These are phyloP conservation scores for Immersiporthe knoxdaviesiana DNA, from an alignment of 2,329 filamentous ascomycete species.

Conservation along the genomic window DNA sequence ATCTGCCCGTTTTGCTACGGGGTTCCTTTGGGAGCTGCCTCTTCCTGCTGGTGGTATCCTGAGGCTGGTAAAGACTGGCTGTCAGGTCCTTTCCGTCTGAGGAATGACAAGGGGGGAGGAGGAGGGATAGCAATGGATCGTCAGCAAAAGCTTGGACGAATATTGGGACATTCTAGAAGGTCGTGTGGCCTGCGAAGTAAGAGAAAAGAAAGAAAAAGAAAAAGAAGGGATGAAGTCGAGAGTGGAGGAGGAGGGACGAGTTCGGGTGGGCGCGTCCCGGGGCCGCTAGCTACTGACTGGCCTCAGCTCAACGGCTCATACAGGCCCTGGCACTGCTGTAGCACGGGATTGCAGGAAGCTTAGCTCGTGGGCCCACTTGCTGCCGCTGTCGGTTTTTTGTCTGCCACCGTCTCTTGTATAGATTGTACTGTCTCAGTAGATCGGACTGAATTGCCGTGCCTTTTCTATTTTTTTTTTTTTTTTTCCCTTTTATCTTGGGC, in stretches of 20 bases:
- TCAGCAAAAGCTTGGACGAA: neutral
- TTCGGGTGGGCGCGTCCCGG: neutral
- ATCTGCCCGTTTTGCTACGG: neutral
- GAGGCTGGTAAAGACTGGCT: neutral
- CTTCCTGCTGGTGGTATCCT: neutral
- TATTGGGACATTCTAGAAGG: neutral
- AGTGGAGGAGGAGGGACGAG: constrained; percentile 20
- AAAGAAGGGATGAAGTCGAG: constrained; percentile 26
- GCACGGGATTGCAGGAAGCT: neutral
- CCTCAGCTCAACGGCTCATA: neutral
- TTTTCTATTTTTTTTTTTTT: neutral
- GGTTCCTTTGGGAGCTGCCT: neutral
- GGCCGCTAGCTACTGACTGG: neutral
- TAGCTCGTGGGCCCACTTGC: neutral
- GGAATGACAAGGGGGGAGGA: no score
- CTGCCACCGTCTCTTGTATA: neutral
- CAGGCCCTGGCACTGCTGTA: neutral
- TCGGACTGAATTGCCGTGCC: neutral
- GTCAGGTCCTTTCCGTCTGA: neutral
- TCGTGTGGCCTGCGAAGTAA: neutral
- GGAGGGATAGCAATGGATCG: no score
- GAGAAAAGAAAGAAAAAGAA: no score
- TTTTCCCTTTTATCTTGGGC: neutral
- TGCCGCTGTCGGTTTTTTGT: neutral
- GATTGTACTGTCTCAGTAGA: neutral